Percentiles rank a stretch among this genome's conserved stretches.
Conservation (phyloP, 2,329 filamentous ascomycete genomes). For the Penicillium polonicum region DNA sequence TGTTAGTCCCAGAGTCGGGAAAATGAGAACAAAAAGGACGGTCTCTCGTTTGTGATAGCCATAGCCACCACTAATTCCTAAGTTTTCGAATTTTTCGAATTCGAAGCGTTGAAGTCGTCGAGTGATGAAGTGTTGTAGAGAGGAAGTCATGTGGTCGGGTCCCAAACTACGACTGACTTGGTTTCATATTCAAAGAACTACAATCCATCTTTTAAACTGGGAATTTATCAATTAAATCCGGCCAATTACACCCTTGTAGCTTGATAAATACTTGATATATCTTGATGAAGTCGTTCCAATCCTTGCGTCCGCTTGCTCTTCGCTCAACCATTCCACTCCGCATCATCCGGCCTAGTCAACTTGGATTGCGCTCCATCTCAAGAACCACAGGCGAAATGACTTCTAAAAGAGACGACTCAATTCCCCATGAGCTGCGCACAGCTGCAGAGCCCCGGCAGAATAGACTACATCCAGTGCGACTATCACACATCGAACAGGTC, state of each 20-base stretch:
- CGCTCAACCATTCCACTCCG: constrained; percentile 3
- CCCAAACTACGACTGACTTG: background rate
- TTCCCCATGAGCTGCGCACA: constrained; percentile 68
- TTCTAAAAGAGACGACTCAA: constrained; percentile 34
- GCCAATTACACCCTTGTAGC: background rate
- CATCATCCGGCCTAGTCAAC: constrained; percentile 3
- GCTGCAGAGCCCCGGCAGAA: constrained; percentile 69
- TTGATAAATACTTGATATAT: background rate
- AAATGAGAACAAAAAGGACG: background rate
- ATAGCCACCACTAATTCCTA: background rate
- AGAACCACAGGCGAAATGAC: constrained; percentile 26
- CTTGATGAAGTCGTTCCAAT: constrained; percentile 2
- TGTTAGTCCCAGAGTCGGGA: background rate
- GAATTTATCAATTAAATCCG: background rate
- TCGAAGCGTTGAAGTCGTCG: background rate
- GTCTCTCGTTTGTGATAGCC: background rate
- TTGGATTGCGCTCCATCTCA: constrained; percentile 1
- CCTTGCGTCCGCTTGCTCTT: background rate
- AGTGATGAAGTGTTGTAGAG: background rate
- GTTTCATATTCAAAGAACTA: background rate
- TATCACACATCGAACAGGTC: constrained; percentile 62
- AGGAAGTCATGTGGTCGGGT: constrained; percentile 18
- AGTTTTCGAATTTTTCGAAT: background rate
- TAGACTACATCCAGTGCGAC: constrained; percentile 61
- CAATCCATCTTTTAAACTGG: background rate